Percentiles rank a stretch among this genome's conserved stretches.
Evolutionary conservation across 2,329 filamentous ascomycete species (phyloP).

Genomic region (Fusarium sp.): DNA sequence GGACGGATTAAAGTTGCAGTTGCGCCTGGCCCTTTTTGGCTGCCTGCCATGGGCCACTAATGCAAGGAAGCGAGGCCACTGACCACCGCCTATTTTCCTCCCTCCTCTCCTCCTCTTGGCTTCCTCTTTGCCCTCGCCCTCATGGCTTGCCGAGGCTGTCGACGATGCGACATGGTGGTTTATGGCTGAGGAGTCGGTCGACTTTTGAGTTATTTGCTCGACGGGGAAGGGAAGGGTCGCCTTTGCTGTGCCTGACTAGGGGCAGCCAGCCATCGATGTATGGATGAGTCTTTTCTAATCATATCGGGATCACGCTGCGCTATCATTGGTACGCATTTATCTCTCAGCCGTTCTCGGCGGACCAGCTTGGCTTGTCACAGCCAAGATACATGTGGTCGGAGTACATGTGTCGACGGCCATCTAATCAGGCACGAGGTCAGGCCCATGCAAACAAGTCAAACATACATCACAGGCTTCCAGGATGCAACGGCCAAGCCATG

Average conservation of each 20-base stretch:
- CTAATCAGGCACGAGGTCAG: neutral
- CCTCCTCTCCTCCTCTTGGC: neutral
- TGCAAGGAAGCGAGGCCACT: constrained; percentile 43
- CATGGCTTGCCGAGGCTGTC: constrained; percentile 25
- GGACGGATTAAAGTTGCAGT: constrained; percentile 44
- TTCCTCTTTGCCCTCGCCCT: neutral
- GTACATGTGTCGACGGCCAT: neutral
- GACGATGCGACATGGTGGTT: constrained; percentile 31
- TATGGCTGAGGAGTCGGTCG: constrained; percentile 12
- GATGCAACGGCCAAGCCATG: too few species aligned
- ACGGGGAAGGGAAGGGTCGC: neutral
- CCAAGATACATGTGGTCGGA: neutral
- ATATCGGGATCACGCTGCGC: neutral
- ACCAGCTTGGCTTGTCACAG: constrained; percentile 1
- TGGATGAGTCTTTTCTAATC: too few species aligned
- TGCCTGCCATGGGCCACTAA: constrained; percentile 38
- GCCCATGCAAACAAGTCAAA: too few species aligned
- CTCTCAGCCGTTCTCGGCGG: neutral
- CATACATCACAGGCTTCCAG: too few species aligned
- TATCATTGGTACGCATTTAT: neutral
- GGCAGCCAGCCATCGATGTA: too few species aligned
- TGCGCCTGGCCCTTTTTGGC: constrained; percentile 32
- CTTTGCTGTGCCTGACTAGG: constrained; percentile 4
- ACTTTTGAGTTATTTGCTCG: too few species aligned
- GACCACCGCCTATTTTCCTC: constrained; percentile 37